phyloP scores from a whole-genome alignment of 306 rosid species.

The Glycine latifolia region DNA sequence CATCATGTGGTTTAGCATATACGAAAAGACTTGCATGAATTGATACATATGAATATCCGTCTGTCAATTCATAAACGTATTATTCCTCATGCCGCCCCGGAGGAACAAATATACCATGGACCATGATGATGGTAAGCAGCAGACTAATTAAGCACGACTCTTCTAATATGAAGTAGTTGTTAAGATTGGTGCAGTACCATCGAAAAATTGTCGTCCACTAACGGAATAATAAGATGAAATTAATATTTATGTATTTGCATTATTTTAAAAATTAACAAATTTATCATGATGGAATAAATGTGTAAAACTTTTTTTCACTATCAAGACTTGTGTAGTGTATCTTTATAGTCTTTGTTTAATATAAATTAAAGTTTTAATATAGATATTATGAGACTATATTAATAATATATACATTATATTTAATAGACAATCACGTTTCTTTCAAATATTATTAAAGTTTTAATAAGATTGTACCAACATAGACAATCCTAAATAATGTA shows the following conservation, averaged over 20 bases:
- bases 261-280: no score
- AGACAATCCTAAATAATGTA: no score
- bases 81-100: background rate
- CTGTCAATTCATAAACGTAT: background rate
- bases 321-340: background rate
- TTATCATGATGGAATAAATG: no score
- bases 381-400: no score
- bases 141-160: background rate
- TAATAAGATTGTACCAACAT: no score
- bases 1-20: background rate
- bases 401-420: no score
- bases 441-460: no score
- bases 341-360: background rate
- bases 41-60: background rate
- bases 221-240: background rate
- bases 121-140: background rate
- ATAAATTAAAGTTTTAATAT: no score
- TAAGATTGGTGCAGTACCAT: background rate
- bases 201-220: background rate
- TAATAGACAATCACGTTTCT: no score
- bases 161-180: background rate
- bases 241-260: no score
- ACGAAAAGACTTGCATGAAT: no score
- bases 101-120: background rate
- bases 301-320: no score